Base-by-base conservation (phyloP, 1,284 basidiomycete genomes). In the Irpex rosettiformis region DNA sequence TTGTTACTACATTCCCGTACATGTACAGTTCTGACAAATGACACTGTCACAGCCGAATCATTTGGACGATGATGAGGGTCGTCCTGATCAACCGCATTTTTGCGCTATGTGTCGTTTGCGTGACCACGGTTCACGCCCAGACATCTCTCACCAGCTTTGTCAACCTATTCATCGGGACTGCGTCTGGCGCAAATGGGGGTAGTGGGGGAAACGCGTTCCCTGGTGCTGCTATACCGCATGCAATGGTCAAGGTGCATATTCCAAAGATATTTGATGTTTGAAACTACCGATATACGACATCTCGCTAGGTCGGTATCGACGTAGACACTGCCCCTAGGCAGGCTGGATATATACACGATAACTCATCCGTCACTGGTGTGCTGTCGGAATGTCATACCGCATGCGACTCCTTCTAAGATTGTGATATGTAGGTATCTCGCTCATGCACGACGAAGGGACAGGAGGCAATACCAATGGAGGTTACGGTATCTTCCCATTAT, bases 401-500 rank as follows among this genome's bases (percentile, higher is more conserved):
- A 27, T 54, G 1, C n/a, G 27, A 27, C 21, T 10, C 4, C 25
- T 57, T 56, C 24, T 25, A 27, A 52, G 16, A 13, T 7, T n/a
- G 43, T 22, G 10, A 8, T 29, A 58, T 18, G 43, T 58, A 61
- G 74, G 75, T 1, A 79, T 82, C 27, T 80, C 79, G 8, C 69
- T 80, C 25, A 77, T 80, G 74, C 79, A 82, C 56, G 79, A 82
- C 60, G 79, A 81, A 65, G 80, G 80, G 2, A 81, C 79, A 0
- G 79, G 79, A 24, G 79, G 79, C n/a, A 79, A 80, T 59, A 75
- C 76, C 1, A 69, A 73, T 55, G 79, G 79, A 16, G 79, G 79
- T 43, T 80, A 78, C 53, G 79, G 79, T 16, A 71, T 79, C 33
- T 81, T 80, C 59, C 79, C 79, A 1, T 68, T 81, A 4, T 80